Evolutionary conservation across 2,329 filamentous ascomycete genomes (phyloP).

Genomic region (Beauveria scarabaeidicola): DNA sequence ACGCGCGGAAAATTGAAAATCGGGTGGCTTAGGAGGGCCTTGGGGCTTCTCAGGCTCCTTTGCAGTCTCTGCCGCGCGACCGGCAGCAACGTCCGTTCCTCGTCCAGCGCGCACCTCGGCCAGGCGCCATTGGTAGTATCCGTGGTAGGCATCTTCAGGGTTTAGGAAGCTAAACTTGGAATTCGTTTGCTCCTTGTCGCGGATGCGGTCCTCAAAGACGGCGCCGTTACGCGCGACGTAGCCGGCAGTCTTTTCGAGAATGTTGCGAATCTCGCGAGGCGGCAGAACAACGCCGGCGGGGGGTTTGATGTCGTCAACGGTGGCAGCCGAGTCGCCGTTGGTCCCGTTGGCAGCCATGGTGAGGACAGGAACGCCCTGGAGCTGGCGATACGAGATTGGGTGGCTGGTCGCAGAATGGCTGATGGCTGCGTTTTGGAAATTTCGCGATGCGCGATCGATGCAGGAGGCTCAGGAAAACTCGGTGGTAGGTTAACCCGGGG

Average conservation of each 20-base stretch:
- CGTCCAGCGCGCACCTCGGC: slow-evolving; percentile 77
- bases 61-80: slow-evolving; percentile 56
- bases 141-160: slow-evolving; percentile 70
- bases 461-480: neutral
- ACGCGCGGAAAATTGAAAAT: slow-evolving; percentile 88
- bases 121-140: slow-evolving; percentile 87
- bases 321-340: slow-evolving; percentile 45
- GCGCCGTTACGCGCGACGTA: slow-evolving; percentile 67
- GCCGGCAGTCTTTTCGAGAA: slow-evolving; percentile 90
- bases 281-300: slow-evolving; percentile 80
- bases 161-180: slow-evolving; percentile 89
- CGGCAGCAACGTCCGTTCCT: slow-evolving; percentile 69
- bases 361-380: slow-evolving; percentile 8
- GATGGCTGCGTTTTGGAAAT: neutral
- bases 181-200: slow-evolving; percentile 74
- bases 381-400: neutral
- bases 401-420: neutral
- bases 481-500: neutral
- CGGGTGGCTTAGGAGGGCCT: slow-evolving; percentile 75
- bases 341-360: slow-evolving; percentile 32
- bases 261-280: slow-evolving; percentile 73
- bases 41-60: slow-evolving; percentile 55
- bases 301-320: slow-evolving; percentile 62
- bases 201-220: slow-evolving; percentile 74
- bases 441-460: slow-evolving; percentile 5